phyloP scores from a whole-genome alignment of 495 filamentous ascomycete genomes.

The Tuber borchii region DNA sequence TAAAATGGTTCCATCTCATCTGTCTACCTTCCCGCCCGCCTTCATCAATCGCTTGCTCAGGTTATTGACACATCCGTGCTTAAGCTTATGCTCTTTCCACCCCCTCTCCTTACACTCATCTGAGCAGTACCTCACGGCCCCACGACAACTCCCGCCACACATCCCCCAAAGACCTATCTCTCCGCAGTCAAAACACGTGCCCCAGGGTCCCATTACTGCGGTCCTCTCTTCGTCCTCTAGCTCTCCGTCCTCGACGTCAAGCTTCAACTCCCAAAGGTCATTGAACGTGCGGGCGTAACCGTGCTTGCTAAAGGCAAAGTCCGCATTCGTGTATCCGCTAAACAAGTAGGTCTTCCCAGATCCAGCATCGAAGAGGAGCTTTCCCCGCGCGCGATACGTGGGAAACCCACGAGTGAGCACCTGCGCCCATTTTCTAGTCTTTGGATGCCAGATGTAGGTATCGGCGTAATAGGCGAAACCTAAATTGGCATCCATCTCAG shows the following conservation, averaged over 20 bases:
- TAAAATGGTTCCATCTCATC: not conserved
- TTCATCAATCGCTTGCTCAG: not conserved
- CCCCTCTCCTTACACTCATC: constrained; percentile 26
- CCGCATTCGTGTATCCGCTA: constrained; percentile 33
- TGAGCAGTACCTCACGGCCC: constrained; percentile 27
- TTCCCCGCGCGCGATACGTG: constrained; percentile 27
- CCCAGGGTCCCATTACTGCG: constrained; percentile 35
- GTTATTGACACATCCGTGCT: constrained; percentile 15
- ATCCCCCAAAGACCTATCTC: constrained; percentile 34
- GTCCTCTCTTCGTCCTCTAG: constrained; percentile 31
- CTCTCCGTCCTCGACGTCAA: constrained; percentile 30
- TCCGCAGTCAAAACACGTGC: constrained; percentile 30
- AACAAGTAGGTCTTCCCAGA: constrained; percentile 27
- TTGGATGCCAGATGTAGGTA: constrained; percentile 29
- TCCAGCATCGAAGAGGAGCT: constrained; percentile 22
- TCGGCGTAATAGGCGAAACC: constrained; percentile 33
- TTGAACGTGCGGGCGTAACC: constrained; percentile 25
- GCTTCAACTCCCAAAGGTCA: constrained; percentile 34
- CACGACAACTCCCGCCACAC: constrained; percentile 34
- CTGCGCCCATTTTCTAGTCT: constrained; percentile 23
- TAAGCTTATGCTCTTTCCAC: constrained; percentile 28
- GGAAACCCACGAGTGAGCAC: constrained; percentile 32
- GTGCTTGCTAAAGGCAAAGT: constrained; percentile 30
- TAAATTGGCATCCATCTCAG: constrained; percentile 20
- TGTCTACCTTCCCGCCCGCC: not conserved